A percentile compares a stretch with the other conserved stretches of the same genome.
Evolutionary conservation across 2,329 filamentous ascomycete species (phyloP).

Genomic region (Claviceps sp.): DNA sequence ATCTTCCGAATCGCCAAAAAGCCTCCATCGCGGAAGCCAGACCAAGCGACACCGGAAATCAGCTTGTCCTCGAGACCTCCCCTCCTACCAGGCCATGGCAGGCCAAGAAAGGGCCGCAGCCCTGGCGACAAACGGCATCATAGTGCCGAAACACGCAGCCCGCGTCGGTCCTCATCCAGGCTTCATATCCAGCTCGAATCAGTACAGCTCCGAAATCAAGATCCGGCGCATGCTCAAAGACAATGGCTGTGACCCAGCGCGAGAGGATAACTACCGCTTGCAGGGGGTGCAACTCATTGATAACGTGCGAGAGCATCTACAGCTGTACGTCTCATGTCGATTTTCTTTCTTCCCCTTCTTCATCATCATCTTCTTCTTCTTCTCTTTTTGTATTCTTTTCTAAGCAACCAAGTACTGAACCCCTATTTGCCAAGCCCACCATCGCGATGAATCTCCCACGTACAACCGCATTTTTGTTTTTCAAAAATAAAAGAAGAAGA

Average conservation of each 20-base stretch:
- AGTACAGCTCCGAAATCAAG: constrained; percentile 72
- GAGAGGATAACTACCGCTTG: constrained; percentile 68
- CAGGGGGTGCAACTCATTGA: constrained; percentile 87
- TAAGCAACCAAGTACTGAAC: background rate
- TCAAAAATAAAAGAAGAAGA: background rate
- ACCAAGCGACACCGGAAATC: background rate
- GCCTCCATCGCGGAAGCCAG: too few relatives aligned
- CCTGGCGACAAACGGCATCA: constrained; percentile 7
- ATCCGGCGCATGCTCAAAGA: constrained; percentile 60
- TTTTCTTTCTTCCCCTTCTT: background rate
- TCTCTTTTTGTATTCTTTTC: background rate
- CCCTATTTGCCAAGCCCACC: background rate
- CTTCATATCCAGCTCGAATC: constrained; percentile 37
- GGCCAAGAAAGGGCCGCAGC: background rate
- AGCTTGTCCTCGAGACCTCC: background rate
- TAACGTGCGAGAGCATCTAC: constrained; percentile 62
- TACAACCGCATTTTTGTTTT: background rate
- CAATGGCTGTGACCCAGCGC: constrained; percentile 58
- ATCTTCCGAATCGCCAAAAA: background rate
- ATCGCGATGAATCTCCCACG: background rate
- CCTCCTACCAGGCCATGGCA: constrained; percentile 3
- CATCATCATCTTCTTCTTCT: background rate
- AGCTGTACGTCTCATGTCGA: constrained; percentile 47
- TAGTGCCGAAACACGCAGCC: background rate
- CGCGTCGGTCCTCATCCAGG: constrained; percentile 31